These are phyloP conservation scores for Xylaria sp. DNA, from an alignment of 2,329 filamentous ascomycete genomes.

Conservation along the genomic window DNA sequence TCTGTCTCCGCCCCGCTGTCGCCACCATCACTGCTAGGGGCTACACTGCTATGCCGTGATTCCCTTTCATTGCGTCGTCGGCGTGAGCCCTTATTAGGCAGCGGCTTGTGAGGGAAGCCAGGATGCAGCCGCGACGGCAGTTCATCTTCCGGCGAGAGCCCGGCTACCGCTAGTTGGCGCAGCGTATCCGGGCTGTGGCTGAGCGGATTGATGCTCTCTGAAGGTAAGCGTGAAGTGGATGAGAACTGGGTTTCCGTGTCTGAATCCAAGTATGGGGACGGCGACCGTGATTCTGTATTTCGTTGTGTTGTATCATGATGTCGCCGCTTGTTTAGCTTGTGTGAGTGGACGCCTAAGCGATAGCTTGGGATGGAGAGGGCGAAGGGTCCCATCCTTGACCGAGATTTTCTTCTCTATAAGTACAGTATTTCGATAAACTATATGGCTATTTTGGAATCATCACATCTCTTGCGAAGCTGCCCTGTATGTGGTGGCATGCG, in stretches of 20 bases:
- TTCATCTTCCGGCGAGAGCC: constrained; percentile 60
- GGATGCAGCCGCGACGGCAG: constrained; percentile 53
- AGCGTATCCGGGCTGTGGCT: constrained; percentile 65
- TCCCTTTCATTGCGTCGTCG: not conserved
- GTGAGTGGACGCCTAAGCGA: constrained; percentile 42
- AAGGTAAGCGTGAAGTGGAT: constrained; percentile 44
- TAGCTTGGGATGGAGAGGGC: constrained; percentile 47
- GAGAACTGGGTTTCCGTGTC: constrained; percentile 33
- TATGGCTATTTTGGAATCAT: not conserved
- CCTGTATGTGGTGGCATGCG: not conserved
- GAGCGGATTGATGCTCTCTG: constrained; percentile 63
- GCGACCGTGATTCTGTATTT: constrained; percentile 15
- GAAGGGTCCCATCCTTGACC: constrained; percentile 44
- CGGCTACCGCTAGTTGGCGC: constrained; percentile 65
- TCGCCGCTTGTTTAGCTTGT: constrained; percentile 47
- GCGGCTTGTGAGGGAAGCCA: constrained; percentile 64
- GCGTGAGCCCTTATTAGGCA: constrained; percentile 42
- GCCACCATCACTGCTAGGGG: constrained; percentile 4
- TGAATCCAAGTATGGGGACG: constrained; percentile 19
- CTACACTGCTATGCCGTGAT: not conserved
- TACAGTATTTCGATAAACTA: not conserved
- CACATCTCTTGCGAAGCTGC: not conserved
- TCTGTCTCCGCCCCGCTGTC: constrained; percentile 22
- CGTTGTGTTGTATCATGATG: constrained; percentile 19
- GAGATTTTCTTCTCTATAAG: not conserved